A percentile compares a stretch with the other conserved stretches of the same genome.
Evolutionary conservation across 331 rosid species (phyloP).

Genomic region (Pyrus hybrid): DNA sequence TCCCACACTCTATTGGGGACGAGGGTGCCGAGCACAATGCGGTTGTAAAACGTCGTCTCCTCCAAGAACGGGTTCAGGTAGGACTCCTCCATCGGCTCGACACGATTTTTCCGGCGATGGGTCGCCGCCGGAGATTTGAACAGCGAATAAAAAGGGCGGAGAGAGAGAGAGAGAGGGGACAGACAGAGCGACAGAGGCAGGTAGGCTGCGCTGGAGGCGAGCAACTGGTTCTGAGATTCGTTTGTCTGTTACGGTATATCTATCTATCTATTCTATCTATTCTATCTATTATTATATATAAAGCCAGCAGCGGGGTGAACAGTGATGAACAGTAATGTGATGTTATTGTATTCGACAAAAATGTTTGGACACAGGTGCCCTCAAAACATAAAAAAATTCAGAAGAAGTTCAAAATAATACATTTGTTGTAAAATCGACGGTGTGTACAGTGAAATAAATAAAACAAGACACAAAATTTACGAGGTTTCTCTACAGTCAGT

Average conservation of each 20-base stretch:
- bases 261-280: too few relatives aligned
- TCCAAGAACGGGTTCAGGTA: conserved; percentile 41
- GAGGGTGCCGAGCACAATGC: conserved; percentile 48
- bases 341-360: too few relatives aligned
- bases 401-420: too few relatives aligned
- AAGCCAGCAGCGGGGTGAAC: too few relatives aligned
- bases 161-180: not conserved
- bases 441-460: too few relatives aligned
- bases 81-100: not conserved
- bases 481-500: too few relatives aligned
- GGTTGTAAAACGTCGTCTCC: conserved; percentile 60
- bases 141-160: not conserved
- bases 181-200: not conserved
- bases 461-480: too few relatives aligned
- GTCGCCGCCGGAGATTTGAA: not conserved
- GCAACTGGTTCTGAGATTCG: not conserved
- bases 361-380: too few relatives aligned
- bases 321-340: too few relatives aligned
- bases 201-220: not conserved
- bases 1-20: conserved; percentile 40
- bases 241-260: not conserved
- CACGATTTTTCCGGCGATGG: not conserved
- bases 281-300: too few relatives aligned
- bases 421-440: too few relatives aligned
- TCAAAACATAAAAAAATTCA: too few relatives aligned